Evolutionary conservation across 1,284 basidiomycete genomes (phyloP), one percentile per base, ranked within the genome.

Genomic region (Malassezia arunalokei): DNA sequence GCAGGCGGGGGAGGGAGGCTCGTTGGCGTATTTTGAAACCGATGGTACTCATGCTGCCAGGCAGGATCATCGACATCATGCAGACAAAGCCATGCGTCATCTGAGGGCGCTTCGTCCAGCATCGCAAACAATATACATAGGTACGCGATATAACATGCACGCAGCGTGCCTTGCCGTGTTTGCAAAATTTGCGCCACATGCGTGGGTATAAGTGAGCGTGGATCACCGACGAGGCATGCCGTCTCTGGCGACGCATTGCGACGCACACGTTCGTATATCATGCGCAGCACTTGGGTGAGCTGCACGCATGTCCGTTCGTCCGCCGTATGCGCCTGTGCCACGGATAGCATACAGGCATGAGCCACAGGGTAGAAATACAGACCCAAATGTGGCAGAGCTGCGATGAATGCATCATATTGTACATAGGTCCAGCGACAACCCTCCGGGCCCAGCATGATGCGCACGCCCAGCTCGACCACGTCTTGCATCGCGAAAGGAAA

Each of bases 401-500:
- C 33, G 11, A 35, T 11, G 15, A 35, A 11, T 12, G 33, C 33
- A 15, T 35, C 33, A 15, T 35, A 35, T 2, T 35, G 33, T 15
- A 35, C 15, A 15, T 35, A 5, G 11, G 33, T 35, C 33, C 33
- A 35, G 33, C 33, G 33, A 12, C 3, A 2, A 11, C 11, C 33
- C 5, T 35, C 11, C 33, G 15, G 9, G 31, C 28, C 50, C 12
- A 55, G 24, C 6, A 50, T 28, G 37, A 47, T 43, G 27, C 43
- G 48, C 28, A 17, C 30, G 6, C 31, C 47, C 1, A 45, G 37
- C 29, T 54, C 52, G 6, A 49, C 47, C 8, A 49, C 3, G 17
- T 54, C 52, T 8, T 49, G 43, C 14, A 54, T 40, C 12, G 43
- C 35, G 20, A 38, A 33, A 5, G 52, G 52, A 17, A 54, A 54